These are phyloP conservation scores for Penicillium decumbens DNA, from an alignment of 2,329 filamentous ascomycete species.

Conservation along the genomic window DNA sequence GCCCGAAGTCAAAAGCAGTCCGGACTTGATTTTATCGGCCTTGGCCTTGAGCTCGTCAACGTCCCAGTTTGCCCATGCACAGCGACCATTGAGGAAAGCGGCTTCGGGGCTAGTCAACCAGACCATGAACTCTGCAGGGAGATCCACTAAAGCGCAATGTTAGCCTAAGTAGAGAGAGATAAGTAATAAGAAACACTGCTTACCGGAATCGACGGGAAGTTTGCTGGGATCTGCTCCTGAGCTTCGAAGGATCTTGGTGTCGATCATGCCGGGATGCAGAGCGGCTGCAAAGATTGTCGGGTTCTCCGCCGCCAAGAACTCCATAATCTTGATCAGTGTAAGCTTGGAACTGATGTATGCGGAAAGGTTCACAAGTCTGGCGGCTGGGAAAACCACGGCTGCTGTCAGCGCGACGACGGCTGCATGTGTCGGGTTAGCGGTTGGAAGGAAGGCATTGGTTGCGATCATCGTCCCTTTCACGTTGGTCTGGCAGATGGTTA, in stretches of 20 bases:
- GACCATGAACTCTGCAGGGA: conserved; percentile 29
- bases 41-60: conserved; percentile 37
- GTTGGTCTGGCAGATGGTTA: conserved; percentile 16
- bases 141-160: conserved; percentile 10
- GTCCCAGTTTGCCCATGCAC: conserved; percentile 41
- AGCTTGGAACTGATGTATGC: conserved; percentile 45
- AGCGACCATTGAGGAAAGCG: conserved; percentile 38
- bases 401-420: conserved; percentile 19
- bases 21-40: conserved; percentile 17
- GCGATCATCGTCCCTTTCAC: conserved; percentile 20
- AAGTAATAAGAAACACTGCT: not conserved
- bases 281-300: conserved; percentile 39
- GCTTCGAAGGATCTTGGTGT: conserved; percentile 21
- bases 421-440: conserved; percentile 13
- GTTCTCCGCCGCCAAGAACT: conserved; percentile 42
- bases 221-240: conserved; percentile 13
- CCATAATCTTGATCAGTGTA: conserved; percentile 41
- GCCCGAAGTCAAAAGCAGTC: not conserved
- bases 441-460: conserved; percentile 14
- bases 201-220: conserved; percentile 21
- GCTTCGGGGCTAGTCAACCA: conserved; percentile 41
- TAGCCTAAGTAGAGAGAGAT: not conserved
- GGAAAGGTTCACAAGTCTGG: conserved; percentile 9
- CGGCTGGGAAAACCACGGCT: conserved; percentile 13
- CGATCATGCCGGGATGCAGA: conserved; percentile 43